Evolutionary conservation across 306 rosid species (phyloP).

Genomic region (Glycine latifolia): DNA sequence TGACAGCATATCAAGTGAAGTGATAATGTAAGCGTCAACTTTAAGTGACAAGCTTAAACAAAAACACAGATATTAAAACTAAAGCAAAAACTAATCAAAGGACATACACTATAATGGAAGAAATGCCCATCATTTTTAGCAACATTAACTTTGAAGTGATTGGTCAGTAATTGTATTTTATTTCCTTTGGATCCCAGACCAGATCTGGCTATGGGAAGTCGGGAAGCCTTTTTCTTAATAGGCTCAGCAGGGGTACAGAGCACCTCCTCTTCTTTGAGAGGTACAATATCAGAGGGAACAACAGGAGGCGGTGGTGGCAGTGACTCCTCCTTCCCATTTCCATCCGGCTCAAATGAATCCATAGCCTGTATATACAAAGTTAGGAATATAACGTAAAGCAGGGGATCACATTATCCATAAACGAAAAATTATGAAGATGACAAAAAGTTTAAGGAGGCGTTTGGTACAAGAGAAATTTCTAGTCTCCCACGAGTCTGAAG

Average conservation of each 20-base stretch:
- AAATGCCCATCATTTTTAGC: slow-evolving; percentile 69
- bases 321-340: slow-evolving; percentile 53
- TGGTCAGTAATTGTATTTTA: slow-evolving; percentile 66
- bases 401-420: background rate
- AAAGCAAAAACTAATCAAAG: background rate
- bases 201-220: slow-evolving; percentile 72
- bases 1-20: slow-evolving; percentile 39
- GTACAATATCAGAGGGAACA: slow-evolving; percentile 80
- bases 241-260: slow-evolving; percentile 50
- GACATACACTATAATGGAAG: slow-evolving; percentile 88
- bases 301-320: slow-evolving; percentile 90
- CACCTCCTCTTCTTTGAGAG: slow-evolving; percentile 53
- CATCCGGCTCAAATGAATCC: slow-evolving; percentile 69
- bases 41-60: background rate
- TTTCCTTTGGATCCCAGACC: slow-evolving; percentile 75
- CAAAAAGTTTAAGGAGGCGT: background rate
- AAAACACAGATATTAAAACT: background rate
- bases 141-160: slow-evolving; percentile 82
- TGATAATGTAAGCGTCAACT: background rate
- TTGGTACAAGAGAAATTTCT: no score
- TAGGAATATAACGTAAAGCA: slow-evolving; percentile 3
- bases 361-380: slow-evolving; percentile 48
- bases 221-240: slow-evolving; percentile 66
- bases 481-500: no score
- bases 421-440: background rate